Base-by-base conservation (phyloP, 2,329 filamentous ascomycete genomes). In the Emmonsia crescens region DNA sequence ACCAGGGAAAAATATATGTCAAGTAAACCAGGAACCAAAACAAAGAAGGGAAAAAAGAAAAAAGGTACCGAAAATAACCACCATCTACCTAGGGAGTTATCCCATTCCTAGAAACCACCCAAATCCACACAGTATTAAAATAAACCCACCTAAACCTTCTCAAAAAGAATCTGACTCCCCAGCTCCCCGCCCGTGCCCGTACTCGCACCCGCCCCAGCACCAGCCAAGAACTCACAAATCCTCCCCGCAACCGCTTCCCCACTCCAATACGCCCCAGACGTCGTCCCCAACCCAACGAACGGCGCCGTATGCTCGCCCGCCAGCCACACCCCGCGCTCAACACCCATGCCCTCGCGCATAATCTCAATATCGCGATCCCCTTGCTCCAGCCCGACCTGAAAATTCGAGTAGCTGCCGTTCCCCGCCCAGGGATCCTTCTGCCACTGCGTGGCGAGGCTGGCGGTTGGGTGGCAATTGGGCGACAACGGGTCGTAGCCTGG, bases 301-400 rank as follows among this genome's bases (percentile, higher is more conserved):
- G 92, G 91, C 60, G 90, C 87, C 27, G 91, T 96, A 75, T 96
- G 91, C 75, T 96, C 91, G 0, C 91, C 91, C 0, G 91, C 91
- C 66, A 96, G 80, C 91, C 91, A 96, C 9, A 96, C 71, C 0
- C 89, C 85, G 27, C 84, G 77, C 14, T 84, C 84, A 24, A 66
- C 38, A 0, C 76, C 77, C 52, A 80, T 69, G 0, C 82, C 82
- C 2, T 74, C 69, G 29, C 84, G 73, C 75, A 87, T 77, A 2
- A 74, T 71, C 71, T 87, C 82, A 56, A 96, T 84, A 71, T 95
- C 89, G 62, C 80, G 77, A 67, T 92, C 89, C 0, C 86, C 89
- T 5, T 84, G 78, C 66, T 84, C 78, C 55, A 93, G 71, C 0
- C 89, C 91, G 19, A 88, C 80, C 68, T 91, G 91, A 75, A 96